Conservation (phyloP, 306 rosid genomes). For the Rubus parviflorus region DNA sequence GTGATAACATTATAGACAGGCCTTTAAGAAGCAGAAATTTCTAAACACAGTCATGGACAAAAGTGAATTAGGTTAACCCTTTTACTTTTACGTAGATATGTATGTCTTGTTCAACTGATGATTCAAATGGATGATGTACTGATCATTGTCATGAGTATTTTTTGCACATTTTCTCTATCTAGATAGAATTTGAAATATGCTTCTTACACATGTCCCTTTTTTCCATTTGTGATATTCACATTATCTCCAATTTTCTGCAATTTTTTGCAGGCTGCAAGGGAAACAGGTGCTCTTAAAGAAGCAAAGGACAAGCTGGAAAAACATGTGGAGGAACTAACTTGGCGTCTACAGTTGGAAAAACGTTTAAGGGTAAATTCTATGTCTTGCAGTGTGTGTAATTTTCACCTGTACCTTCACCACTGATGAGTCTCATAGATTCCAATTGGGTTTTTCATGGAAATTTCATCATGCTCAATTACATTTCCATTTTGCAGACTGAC, state of each 20-base stretch:
- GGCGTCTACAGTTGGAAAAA: slow-evolving; percentile 88
- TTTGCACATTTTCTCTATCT: neutral
- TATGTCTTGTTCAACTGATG: neutral
- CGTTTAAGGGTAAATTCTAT: slow-evolving; percentile 66
- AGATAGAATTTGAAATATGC: neutral
- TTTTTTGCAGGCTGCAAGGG: slow-evolving; percentile 72
- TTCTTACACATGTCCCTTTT: slow-evolving; percentile 19
- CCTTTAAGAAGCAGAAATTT: neutral
- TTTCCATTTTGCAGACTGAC: slow-evolving; percentile 65
- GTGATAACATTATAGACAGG: neutral
- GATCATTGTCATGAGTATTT: neutral
- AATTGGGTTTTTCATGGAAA: neutral
- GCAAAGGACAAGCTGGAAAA: slow-evolving; percentile 85
- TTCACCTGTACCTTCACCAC: neutral
- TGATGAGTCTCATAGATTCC: neutral
- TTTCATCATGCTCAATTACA: slow-evolving; percentile 14
- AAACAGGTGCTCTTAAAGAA: slow-evolving; percentile 88
- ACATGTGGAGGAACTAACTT: slow-evolving; percentile 81
- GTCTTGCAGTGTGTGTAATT: slow-evolving; percentile 10
- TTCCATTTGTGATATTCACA: slow-evolving; percentile 13
- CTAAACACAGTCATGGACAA: neutral
- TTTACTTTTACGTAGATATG: neutral
- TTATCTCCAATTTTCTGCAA: slow-evolving; percentile 31
- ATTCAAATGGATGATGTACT: neutral
- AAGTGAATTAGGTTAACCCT: neutral